A percentile compares a stretch with the other conserved stretches of the same genome.
Evolutionary conservation across 805 yeast genomes (phyloP).

Genomic region (Danielia oregonensis): DNA sequence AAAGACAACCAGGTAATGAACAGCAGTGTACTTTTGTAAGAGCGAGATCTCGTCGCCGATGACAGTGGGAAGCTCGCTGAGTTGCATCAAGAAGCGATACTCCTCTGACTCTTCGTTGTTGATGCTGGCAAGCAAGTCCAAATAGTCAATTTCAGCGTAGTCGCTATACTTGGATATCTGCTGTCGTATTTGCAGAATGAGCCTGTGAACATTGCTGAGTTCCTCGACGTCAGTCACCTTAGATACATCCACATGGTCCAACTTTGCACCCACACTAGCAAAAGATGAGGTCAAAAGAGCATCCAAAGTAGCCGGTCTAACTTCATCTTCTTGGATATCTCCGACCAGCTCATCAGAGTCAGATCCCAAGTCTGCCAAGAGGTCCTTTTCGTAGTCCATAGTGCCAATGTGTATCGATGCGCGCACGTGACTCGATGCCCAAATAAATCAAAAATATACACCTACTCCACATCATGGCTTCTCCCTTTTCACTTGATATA

Average conservation of each 20-base stretch:
- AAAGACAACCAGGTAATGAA: conserved; percentile 57
- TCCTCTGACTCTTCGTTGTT: conserved; percentile 32
- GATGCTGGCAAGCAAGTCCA: conserved; percentile 27
- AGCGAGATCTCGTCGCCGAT: conserved; percentile 51
- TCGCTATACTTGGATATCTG: conserved; percentile 20
- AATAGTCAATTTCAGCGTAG: conserved; percentile 25
- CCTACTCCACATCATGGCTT: background rate
- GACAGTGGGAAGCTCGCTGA: conserved; percentile 53
- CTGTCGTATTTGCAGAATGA: conserved; percentile 22
- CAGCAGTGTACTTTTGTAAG: conserved; percentile 47
- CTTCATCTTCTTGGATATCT: conserved; percentile 4
- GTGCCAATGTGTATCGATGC: too few species aligned
- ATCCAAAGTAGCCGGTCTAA: conserved; percentile 9
- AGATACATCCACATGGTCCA: conserved; percentile 20
- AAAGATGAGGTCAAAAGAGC: conserved; percentile 14
- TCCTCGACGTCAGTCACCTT: conserved; percentile 16
- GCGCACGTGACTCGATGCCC: conserved; percentile 3
- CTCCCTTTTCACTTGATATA: conserved; percentile 20
- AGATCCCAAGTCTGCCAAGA: conserved; percentile 39
- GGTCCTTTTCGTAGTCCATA: conserved; percentile 37
- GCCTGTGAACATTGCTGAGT: conserved; percentile 20
- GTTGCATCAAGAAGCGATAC: conserved; percentile 46
- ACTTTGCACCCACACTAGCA: conserved; percentile 11
- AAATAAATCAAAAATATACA: background rate
- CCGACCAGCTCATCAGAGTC: conserved; percentile 10